phyloP scores from a whole-genome alignment of 225 moss, liverwort and hornwort species.

The Polytrichum formosum region DNA sequence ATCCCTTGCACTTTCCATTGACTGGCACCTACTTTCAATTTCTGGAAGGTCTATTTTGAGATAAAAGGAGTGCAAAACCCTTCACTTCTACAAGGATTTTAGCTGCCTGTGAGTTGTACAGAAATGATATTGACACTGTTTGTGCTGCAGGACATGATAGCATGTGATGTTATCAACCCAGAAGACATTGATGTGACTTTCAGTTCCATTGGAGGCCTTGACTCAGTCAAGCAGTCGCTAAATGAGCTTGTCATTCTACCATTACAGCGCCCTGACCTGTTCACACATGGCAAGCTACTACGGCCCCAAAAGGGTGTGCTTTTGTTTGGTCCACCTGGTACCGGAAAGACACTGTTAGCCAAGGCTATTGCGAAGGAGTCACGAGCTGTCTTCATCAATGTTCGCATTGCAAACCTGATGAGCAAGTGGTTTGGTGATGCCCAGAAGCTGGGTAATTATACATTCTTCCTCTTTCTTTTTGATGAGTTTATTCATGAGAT shows the following conservation, averaged over 20 bases:
- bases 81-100: no score
- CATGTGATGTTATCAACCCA: constrained; percentile 91
- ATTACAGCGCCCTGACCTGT: constrained; percentile 84
- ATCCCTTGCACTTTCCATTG: no score
- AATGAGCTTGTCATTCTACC: constrained; percentile 92
- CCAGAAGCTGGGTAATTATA: constrained; percentile 69
- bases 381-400: constrained; percentile 88
- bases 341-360: constrained; percentile 82
- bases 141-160: constrained; percentile 84
- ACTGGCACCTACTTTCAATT: no score
- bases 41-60: no score
- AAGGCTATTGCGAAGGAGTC: constrained; percentile 96
- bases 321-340: constrained; percentile 86
- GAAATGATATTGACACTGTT: not conserved
- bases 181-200: constrained; percentile 94
- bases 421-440: constrained; percentile 99
- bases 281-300: constrained; percentile 81
- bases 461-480: not conserved
- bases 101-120: no score
- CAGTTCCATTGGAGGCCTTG: constrained; percentile 85
- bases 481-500: not conserved
- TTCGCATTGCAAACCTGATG: constrained; percentile 83
- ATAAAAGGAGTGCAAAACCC: no score
- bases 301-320: constrained; percentile 90
- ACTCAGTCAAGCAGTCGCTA: constrained; percentile 73